A percentile compares a stretch with the other conserved stretches of the same genome.
These are phyloP conservation scores for Claviceps sp. DNA, from an alignment of 2,329 filamentous ascomycete genomes.

Conservation along the genomic window DNA sequence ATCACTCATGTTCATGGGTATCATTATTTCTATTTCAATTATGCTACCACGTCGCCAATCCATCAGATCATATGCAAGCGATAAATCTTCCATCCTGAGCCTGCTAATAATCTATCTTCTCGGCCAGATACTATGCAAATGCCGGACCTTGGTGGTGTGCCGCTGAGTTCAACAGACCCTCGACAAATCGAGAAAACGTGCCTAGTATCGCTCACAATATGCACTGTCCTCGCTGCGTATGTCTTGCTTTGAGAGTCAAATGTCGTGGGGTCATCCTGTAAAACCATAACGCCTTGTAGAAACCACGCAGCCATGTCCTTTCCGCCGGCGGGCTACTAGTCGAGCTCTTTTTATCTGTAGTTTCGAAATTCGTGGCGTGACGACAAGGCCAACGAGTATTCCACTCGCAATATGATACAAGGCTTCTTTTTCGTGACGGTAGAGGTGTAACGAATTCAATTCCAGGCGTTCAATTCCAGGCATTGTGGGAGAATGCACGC, in stretches of 20 bases:
- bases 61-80: not conserved
- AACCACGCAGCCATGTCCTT: not conserved
- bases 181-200: not conserved
- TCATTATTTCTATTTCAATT: constrained; percentile 1
- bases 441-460: no score
- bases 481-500: no score
- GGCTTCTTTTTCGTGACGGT: not conserved
- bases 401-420: not conserved
- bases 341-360: not conserved
- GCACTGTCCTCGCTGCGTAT: not conserved
- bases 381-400: not conserved
- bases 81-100: not conserved
- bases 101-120: not conserved
- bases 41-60: not conserved
- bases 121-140: not conserved
- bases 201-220: not conserved
- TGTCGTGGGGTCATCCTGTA: not conserved
- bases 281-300: not conserved
- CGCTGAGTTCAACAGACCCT: not conserved
- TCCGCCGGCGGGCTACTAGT: not conserved
- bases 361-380: not conserved
- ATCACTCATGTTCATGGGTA: constrained; percentile 2
- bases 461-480: no score
- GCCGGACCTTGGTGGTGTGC: not conserved
- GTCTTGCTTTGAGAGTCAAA: not conserved